Evolutionary conservation across 192 early-diverging fungal species (phyloP).

Genomic region (Phlyctochytrium arcticum): DNA sequence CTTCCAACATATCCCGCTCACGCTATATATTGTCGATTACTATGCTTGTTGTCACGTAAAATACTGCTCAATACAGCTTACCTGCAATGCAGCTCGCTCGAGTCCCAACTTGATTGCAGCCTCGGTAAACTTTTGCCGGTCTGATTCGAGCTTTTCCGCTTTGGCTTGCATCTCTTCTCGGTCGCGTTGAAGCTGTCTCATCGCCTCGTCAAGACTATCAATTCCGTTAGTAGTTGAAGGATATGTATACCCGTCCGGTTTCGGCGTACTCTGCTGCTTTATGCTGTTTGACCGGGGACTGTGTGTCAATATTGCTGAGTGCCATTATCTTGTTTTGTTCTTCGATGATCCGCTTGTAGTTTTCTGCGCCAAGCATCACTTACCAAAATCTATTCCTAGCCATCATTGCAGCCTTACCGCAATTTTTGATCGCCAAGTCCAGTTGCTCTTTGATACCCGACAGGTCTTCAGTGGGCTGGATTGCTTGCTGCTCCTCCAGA

Average conservation of each 20-base stretch:
- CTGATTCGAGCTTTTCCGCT: constrained; percentile 53
- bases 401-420: too few relatives aligned
- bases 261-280: too few relatives aligned
- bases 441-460: not conserved
- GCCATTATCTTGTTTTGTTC: constrained; percentile 39
- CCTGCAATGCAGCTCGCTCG: constrained; percentile 52
- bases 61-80: constrained; percentile 8
- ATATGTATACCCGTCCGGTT: too few relatives aligned
- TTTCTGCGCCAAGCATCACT: constrained; percentile 27
- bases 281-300: constrained; percentile 19
- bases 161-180: constrained; percentile 37
- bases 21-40: not conserved
- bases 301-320: too few relatives aligned
- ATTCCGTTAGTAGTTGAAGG: too few relatives aligned
- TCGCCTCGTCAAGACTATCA: too few relatives aligned
- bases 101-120: constrained; percentile 67
- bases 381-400: too few relatives aligned
- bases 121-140: constrained; percentile 64
- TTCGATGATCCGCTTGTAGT: constrained; percentile 48
- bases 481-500: too few relatives aligned
- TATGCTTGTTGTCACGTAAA: not conserved
- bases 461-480: not conserved
- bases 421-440: constrained; percentile 29
- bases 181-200: too few relatives aligned
- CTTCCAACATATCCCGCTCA: not conserved